Conservation (phyloP, 257 asterid genomes). For the Rhazya stricta region DNA sequence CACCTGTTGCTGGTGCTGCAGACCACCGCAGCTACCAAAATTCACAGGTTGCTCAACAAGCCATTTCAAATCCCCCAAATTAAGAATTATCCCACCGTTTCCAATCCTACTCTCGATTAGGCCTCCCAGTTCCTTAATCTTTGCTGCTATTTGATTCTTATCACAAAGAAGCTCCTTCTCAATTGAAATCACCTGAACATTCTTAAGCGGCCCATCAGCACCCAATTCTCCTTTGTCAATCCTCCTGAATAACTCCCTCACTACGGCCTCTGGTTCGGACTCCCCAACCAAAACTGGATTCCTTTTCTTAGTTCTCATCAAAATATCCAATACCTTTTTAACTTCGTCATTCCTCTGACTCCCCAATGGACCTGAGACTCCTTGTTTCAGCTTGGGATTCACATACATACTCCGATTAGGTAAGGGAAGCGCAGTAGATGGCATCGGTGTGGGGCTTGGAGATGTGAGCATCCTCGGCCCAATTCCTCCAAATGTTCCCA, state of each 20-base stretch:
- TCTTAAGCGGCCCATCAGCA: slow-evolving; percentile 33
- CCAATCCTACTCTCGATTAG: slow-evolving; percentile 49
- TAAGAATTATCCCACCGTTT: slow-evolving; percentile 55
- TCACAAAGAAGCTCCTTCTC: slow-evolving; percentile 47
- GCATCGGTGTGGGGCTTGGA: slow-evolving; percentile 25
- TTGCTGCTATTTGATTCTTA: slow-evolving; percentile 34
- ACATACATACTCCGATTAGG: slow-evolving; percentile 45
- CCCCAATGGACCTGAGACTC: slow-evolving; percentile 27
- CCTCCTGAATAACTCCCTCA: slow-evolving; percentile 55
- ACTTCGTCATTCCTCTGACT: slow-evolving; percentile 52
- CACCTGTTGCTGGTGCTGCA: slow-evolving; percentile 44
- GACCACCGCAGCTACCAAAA: slow-evolving; percentile 22
- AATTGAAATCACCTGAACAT: slow-evolving; percentile 46
- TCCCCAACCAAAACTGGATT: slow-evolving; percentile 89
- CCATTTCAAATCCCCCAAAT: slow-evolving; percentile 96
- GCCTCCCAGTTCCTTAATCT: slow-evolving; percentile 54
- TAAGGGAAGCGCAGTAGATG: neutral
- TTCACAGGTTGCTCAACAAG: slow-evolving; percentile 65
- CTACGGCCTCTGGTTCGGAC: slow-evolving; percentile 59
- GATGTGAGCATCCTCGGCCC: slow-evolving; percentile 32
- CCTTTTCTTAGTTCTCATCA: slow-evolving; percentile 56
- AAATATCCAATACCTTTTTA: slow-evolving; percentile 58
- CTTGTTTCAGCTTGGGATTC: slow-evolving; percentile 56
- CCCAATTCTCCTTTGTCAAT: slow-evolving; percentile 51
- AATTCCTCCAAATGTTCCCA: slow-evolving; percentile 42